A percentile compares a stretch with the other conserved stretches of the same genome.
These are phyloP conservation scores for Xylaria intraflava DNA, from an alignment of 495 filamentous ascomycete genomes.

Conservation along the genomic window DNA sequence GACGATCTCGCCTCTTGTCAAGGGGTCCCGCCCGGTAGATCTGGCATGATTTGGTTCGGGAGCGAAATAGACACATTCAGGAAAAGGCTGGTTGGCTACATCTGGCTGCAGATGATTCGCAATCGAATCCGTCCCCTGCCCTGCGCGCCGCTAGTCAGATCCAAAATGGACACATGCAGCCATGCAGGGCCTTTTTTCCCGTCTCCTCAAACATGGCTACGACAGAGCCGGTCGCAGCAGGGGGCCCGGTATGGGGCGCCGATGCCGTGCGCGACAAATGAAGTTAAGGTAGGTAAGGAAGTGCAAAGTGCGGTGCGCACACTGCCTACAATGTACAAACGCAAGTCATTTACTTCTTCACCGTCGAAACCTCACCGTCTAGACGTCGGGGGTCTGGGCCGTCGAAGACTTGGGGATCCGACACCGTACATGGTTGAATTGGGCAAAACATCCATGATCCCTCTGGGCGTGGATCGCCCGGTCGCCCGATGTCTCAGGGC, in stretches of 20 bases:
- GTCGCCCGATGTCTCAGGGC: background rate
- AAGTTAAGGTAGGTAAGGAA: too few species aligned
- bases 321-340: background rate
- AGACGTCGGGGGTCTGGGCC: background rate
- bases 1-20: background rate
- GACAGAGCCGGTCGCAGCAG: background rate
- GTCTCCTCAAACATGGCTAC: background rate
- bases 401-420: background rate
- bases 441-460: background rate
- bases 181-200: background rate
- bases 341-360: background rate
- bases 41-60: background rate
- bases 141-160: background rate
- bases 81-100: constrained; percentile 3
- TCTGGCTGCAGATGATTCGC: constrained; percentile 3
- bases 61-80: too few species aligned
- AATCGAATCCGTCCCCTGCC: background rate
- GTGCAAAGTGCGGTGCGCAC: too few species aligned
- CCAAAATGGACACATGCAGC: background rate
- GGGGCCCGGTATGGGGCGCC: background rate
- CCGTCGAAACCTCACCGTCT: background rate
- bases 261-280: too few species aligned
- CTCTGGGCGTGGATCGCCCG: background rate
- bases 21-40: background rate
- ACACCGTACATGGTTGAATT: background rate